These are phyloP conservation scores for Leccinum obscurum DNA, from an alignment of 768 basidiomycete species.

Conservation along the genomic window DNA sequence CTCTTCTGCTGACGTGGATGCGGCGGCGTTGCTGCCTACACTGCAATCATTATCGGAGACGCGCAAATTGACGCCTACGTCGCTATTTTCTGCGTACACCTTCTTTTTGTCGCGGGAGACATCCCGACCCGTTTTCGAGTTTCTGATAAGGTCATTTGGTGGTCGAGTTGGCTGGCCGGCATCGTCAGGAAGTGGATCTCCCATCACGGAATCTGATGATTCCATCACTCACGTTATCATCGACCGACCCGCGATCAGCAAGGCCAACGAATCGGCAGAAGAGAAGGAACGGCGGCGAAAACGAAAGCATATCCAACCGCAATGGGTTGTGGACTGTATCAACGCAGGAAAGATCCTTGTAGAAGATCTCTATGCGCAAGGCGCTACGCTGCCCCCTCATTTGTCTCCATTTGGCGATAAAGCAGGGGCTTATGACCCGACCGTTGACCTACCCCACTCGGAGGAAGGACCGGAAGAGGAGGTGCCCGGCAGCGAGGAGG, in stretches of 20 bases:
- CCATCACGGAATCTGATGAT: constrained; percentile 72
- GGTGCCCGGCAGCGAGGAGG: constrained; percentile 31
- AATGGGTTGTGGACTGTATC: constrained; percentile 97
- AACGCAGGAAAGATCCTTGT: constrained; percentile 83
- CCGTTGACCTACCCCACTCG: constrained; percentile 31
- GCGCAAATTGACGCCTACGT: constrained; percentile 55
- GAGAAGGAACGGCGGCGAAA: constrained; percentile 62
- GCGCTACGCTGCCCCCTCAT: constrained; percentile 87
- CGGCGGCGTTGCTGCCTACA: constrained; percentile 58
- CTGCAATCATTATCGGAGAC: constrained; percentile 63
- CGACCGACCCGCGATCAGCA: constrained; percentile 72
- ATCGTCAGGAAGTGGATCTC: constrained; percentile 80
- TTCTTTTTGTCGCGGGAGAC: constrained; percentile 95
- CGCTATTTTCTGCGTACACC: constrained; percentile 80
- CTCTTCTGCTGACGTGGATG: constrained; percentile 51
- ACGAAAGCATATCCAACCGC: constrained; percentile 92
- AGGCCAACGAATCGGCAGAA: constrained; percentile 49
- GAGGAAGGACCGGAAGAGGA: constrained; percentile 32
- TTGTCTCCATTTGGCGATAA: constrained; percentile 91
- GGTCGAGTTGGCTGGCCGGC: constrained; percentile 89
- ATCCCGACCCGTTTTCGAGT: constrained; percentile 90
- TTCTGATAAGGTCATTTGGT: constrained; percentile 88
- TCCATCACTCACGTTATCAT: constrained; percentile 94
- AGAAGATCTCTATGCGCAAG: constrained; percentile 85
- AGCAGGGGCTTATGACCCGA: constrained; percentile 75